Conservation (phyloP, 805 yeast genomes). For the Starmera amethionina region DNA sequence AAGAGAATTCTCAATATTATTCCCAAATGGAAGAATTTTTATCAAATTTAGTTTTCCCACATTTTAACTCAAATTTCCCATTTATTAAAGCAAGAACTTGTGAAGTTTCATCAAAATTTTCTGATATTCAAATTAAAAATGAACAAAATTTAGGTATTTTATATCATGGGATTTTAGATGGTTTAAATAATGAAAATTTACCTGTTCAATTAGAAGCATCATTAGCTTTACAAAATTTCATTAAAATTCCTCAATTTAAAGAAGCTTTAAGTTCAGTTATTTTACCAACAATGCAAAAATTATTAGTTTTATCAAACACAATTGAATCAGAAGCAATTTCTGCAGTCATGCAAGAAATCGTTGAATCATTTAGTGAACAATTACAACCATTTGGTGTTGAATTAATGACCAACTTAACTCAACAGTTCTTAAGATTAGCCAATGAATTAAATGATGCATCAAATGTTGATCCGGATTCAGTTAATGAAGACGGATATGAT, state of each 20-base stretch:
- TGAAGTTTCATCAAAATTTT: conserved; percentile 55
- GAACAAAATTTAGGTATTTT: conserved; percentile 25
- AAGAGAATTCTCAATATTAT: conserved; percentile 45
- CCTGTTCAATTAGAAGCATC: conserved; percentile 84
- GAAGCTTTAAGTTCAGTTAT: conserved; percentile 60
- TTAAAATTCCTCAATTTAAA: conserved; percentile 54
- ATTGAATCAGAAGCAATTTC: conserved; percentile 83
- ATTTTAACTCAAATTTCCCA: conserved; percentile 47
- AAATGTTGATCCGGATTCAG: conserved; percentile 30
- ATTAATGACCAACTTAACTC: conserved; percentile 49
- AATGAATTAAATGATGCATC: conserved; percentile 59
- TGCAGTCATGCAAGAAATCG: conserved; percentile 92
- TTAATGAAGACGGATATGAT: conserved; percentile 19
- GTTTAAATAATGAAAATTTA: conserved; percentile 33
- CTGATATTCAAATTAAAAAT: conserved; percentile 44
- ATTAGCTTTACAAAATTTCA: conserved; percentile 72
- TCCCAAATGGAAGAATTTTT: conserved; percentile 64
- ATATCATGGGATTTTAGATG: conserved; percentile 35
- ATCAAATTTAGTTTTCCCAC: conserved; percentile 57
- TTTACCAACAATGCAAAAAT: conserved; percentile 71
- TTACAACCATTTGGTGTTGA: conserved; percentile 86
- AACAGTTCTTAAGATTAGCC: conserved; percentile 66
- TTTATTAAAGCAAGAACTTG: conserved; percentile 72
- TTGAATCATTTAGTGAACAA: conserved; percentile 79
- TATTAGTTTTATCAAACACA: conserved; percentile 64